Conservation (phyloP, 371 early-diverging fungal genomes). For the Mortierella sp. region DNA sequence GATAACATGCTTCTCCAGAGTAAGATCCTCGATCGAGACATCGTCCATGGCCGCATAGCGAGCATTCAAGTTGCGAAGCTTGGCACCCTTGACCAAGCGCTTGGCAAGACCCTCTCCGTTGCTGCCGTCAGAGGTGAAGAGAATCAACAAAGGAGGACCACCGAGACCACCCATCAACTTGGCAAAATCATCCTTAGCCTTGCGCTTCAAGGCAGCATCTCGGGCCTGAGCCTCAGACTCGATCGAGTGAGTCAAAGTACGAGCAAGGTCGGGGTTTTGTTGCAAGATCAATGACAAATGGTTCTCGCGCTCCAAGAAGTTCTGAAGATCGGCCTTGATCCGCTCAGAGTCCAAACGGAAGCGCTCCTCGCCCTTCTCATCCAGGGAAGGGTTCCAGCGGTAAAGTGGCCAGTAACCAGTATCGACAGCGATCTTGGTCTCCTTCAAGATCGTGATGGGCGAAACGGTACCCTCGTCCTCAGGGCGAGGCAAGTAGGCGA, state of each 20-base stretch:
- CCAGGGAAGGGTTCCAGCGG: slow-evolving; percentile 87
- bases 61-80: slow-evolving; percentile 79
- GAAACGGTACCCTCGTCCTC: slow-evolving; percentile 50
- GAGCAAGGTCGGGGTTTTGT: slow-evolving; percentile 70
- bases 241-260: slow-evolving; percentile 55
- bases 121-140: slow-evolving; percentile 93
- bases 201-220: slow-evolving; percentile 63
- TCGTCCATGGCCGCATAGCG: slow-evolving; percentile 85
- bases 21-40: slow-evolving; percentile 81
- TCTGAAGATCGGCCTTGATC: slow-evolving; percentile 82
- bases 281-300: slow-evolving; percentile 78
- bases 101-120: slow-evolving; percentile 89
- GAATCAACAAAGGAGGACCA: slow-evolving; percentile 82
- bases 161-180: slow-evolving; percentile 71
- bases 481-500: slow-evolving; percentile 85
- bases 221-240: slow-evolving; percentile 60
- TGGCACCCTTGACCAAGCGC: slow-evolving; percentile 82
- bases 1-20: slow-evolving; percentile 78
- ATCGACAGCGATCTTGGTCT: slow-evolving; percentile 91
- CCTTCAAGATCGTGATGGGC: slow-evolving; percentile 80
- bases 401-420: slow-evolving; percentile 93
- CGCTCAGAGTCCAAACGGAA: slow-evolving; percentile 88
- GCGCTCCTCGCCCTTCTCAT: slow-evolving; percentile 67
- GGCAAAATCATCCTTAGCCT: slow-evolving; percentile 76
- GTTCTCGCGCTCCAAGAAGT: slow-evolving; percentile 86